phyloP scores from a whole-genome alignment of 768 basidiomycete species.

The Austroboletus festivus region DNA sequence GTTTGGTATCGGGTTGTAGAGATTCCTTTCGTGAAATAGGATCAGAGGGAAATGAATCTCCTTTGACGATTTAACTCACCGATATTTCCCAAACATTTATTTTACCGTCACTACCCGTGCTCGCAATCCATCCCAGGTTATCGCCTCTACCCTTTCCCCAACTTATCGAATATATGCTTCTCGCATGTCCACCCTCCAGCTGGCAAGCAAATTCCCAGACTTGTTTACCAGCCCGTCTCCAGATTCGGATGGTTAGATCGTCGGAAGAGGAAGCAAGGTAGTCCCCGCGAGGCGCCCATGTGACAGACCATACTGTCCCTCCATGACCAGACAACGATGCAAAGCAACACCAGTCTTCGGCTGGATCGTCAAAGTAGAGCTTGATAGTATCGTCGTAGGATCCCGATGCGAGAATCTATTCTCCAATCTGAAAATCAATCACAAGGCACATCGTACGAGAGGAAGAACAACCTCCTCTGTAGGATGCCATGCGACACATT shows the following conservation, averaged over 20 bases:
- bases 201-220: constrained; percentile 62
- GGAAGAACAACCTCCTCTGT: constrained; percentile 71
- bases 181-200: constrained; percentile 62
- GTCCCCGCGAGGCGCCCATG: constrained; percentile 72
- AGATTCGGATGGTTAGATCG: constrained; percentile 78
- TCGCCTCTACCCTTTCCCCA: constrained; percentile 54
- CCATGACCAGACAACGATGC: constrained; percentile 75
- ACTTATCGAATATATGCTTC: constrained; percentile 77
- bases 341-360: constrained; percentile 92
- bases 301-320: constrained; percentile 90
- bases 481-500: constrained; percentile 93
- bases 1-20: constrained; percentile 4
- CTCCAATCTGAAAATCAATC: constrained; percentile 15
- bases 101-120: constrained; percentile 80
- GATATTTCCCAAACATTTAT: constrained; percentile 79
- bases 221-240: constrained; percentile 64
- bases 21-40: constrained; percentile 15
- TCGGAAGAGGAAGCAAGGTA: constrained; percentile 90
- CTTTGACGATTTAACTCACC: constrained; percentile 35
- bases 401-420: constrained; percentile 89
- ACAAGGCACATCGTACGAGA: neutral
- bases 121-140: constrained; percentile 78
- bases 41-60: constrained; percentile 1
- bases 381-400: constrained; percentile 98
- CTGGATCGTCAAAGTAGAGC: constrained; percentile 88